Evolutionary conservation across 441 rosid genomes (phyloP).

Genomic region (Syzygium malaccense): DNA sequence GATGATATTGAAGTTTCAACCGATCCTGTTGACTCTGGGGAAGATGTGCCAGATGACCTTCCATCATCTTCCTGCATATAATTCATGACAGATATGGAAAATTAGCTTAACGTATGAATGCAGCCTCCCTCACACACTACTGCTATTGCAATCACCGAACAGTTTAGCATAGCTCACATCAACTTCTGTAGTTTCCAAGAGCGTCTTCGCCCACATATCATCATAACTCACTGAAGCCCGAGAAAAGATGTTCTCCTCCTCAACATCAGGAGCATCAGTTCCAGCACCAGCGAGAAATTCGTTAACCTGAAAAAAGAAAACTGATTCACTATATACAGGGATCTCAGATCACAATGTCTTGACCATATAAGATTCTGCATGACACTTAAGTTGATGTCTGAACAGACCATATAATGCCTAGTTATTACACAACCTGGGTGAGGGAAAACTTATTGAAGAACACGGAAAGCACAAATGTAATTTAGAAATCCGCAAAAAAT

Average conservation of each 20-base stretch:
- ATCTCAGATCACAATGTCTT: neutral
- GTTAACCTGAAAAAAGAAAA: conserved; percentile 55
- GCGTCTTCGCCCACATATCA: conserved; percentile 99
- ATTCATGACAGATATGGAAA: neutral
- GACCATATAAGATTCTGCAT: neutral
- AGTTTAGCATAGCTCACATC: conserved; percentile 37
- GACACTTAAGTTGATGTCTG: neutral
- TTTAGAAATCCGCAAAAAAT: neutral
- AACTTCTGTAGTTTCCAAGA: conserved; percentile 76
- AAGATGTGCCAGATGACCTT: conserved; percentile 89
- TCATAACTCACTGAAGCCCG: conserved; percentile 96
- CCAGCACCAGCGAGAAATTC: conserved; percentile 98
- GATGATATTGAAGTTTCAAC: conserved; percentile 97
- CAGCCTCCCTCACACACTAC: neutral
- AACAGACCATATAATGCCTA: neutral
- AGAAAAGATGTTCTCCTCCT: conserved; percentile 80
- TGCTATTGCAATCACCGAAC: neutral
- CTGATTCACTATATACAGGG: neutral
- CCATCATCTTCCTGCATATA: conserved; percentile 77
- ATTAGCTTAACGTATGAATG: neutral
- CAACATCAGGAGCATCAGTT: conserved; percentile 99
- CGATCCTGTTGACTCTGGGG: conserved; percentile 94
- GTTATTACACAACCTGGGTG: neutral
- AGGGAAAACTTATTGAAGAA: neutral
- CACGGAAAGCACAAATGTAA: neutral